Evolutionary conservation across 352 stramenopile genomes (phyloP), one percentile per base, ranked within the genome.

Genomic region (Phytophthora macrochlamydospora): DNA sequence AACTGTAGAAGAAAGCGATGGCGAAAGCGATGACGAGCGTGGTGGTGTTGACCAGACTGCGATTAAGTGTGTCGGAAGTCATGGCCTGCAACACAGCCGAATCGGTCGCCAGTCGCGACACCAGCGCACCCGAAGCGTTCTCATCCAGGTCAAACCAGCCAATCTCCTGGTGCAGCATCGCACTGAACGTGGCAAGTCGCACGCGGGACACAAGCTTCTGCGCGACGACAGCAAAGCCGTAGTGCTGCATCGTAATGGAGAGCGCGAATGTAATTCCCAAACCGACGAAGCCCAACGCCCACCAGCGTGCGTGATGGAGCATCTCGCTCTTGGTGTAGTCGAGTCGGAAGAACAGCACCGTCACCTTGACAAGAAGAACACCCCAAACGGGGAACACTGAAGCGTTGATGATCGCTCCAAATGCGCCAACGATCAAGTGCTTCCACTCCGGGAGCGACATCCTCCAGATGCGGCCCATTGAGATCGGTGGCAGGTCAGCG

Each of bases 121-220:
- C 72, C 33, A 97, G 67, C 24, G 87, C 85, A 37, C 89, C 89
- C 0, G 87, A 85, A 2, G 77, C 77, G 62, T 97, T 93, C 31
- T 89, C 68, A 18, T 89, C 71, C 44, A 75, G 56, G 55, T 97
- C 89, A 46, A 95, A 96, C 81, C 87, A 97, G 1, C 82, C 87
- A 40, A 95, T 71, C 42, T 97, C 86, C 40, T 95, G 87, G 24
- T 72, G 59, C 30, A 96, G 64, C 69, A 94, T 93, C 24, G 79
- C 71, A 32, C 58, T 74, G 46, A 92, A 92, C 5, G 78, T 78
- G 14, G 66, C 49, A n/a, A 72, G 44, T 0, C 84, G 80, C 8
- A 94, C 59, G n/a, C 85, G 80, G 57, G 69, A 73, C 3, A 84
- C 86, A 28, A 93, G 69, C 2, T 75, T 73, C 56, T 89, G 75